Conservation (phyloP, 1,139 yeast species). For the Hansenula sp. region DNA sequence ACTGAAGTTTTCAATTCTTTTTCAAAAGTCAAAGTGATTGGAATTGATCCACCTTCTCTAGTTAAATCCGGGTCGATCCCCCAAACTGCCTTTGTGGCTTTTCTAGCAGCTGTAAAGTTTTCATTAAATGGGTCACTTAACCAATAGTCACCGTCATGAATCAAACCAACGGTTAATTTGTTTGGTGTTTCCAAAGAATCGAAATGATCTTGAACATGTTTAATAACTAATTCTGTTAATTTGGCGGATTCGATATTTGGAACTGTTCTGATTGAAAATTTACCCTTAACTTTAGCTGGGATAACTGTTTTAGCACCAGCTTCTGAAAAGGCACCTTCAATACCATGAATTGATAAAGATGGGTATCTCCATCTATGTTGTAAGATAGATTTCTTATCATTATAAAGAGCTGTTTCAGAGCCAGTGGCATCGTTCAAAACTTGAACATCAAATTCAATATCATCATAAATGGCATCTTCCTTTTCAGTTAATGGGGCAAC, state of each 20-base stretch:
- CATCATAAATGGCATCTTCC: constrained; percentile 77
- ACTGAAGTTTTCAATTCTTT: constrained; percentile 81
- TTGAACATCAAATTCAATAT: constrained; percentile 77
- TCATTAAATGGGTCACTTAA: constrained; percentile 91
- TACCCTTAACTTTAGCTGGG: constrained; percentile 91
- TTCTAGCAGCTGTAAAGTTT: constrained; percentile 88
- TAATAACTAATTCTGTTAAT: constrained; percentile 72
- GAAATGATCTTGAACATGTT: constrained; percentile 65
- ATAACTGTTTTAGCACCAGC: constrained; percentile 98
- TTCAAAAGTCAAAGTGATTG: constrained; percentile 91
- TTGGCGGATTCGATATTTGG: constrained; percentile 84
- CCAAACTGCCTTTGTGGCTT: constrained; percentile 94
- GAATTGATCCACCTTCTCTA: constrained; percentile 98
- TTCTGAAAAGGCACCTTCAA: constrained; percentile 95
- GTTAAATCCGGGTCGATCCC: constrained; percentile 93
- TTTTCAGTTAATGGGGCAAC: constrained; percentile 86
- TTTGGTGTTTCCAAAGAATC: constrained; percentile 72
- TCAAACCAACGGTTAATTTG: constrained; percentile 63
- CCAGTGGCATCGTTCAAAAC: constrained; percentile 91
- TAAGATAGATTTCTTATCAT: constrained; percentile 75
- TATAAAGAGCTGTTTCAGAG: constrained; percentile 74
- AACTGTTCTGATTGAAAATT: constrained; percentile 95
- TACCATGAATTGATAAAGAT: constrained; percentile 91
- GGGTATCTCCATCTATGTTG: constrained; percentile 99
- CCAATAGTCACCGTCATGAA: constrained; percentile 97